These are phyloP conservation scores for Claviceps paspali DNA, from an alignment of 2,329 filamentous ascomycete species.

Conservation along the genomic window DNA sequence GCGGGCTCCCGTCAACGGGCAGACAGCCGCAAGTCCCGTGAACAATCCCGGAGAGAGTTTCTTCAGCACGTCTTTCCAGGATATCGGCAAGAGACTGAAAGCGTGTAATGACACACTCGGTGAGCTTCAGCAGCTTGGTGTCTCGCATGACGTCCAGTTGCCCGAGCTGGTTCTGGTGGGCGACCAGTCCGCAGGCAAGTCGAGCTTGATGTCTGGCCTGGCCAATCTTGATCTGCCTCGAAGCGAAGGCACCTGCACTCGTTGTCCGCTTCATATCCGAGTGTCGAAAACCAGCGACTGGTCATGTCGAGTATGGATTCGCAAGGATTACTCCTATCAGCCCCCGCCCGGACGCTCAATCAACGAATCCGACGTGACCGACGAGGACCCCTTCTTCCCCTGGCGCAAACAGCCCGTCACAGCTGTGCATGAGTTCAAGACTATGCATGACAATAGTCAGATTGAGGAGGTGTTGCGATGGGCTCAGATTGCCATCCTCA, in stretches of 20 bases:
- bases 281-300: conserved; percentile 44
- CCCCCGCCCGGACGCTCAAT: conserved; percentile 24
- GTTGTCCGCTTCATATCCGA: conserved; percentile 69
- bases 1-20: conserved; percentile 8
- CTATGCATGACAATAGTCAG: conserved; percentile 41
- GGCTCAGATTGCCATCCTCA: conserved; percentile 65
- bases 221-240: conserved; percentile 58
- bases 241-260: conserved; percentile 58
- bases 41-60: conserved; percentile 21
- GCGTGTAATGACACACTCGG: conserved; percentile 50
- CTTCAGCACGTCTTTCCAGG: conserved; percentile 28
- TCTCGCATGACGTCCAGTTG: conserved; percentile 54
- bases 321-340: conserved; percentile 46
- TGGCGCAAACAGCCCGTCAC: conserved; percentile 40
- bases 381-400: conserved; percentile 42
- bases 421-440: conserved; percentile 44
- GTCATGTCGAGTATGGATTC: conserved; percentile 52
- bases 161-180: conserved; percentile 74
- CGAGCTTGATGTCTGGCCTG: conserved; percentile 49
- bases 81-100: conserved; percentile 49
- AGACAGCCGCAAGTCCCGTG: conserved; percentile 8
- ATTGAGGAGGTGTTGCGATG: conserved; percentile 55
- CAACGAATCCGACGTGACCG: conserved; percentile 30
- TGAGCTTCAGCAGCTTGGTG: conserved; percentile 55
- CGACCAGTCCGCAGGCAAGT: conserved; percentile 76